A percentile compares a stretch with the other conserved stretches of the same genome.
Evolutionary conservation across 1,284 basidiomycete species (phyloP).

Genomic region (Phellopilus nigrolimitatus): DNA sequence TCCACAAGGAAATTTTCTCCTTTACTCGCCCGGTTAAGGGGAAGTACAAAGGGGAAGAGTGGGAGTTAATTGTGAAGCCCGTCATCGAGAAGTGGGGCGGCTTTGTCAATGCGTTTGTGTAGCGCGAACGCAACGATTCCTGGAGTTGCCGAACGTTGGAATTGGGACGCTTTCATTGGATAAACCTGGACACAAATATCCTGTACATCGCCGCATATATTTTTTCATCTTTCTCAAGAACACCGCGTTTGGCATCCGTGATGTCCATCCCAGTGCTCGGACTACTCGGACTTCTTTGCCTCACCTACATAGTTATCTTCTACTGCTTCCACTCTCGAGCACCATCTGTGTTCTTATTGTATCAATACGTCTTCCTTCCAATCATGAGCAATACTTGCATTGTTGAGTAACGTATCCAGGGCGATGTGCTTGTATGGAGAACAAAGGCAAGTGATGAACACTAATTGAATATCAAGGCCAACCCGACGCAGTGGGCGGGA

Average conservation of each 20-base stretch:
- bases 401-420: too few species aligned
- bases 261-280: not conserved
- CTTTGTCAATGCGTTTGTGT: slow-evolving; percentile 40
- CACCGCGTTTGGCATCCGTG: not conserved
- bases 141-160: too few species aligned
- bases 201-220: not conserved
- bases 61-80: slow-evolving; percentile 66
- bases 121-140: not conserved
- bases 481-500: too few species aligned
- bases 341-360: too few species aligned
- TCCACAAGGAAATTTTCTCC: slow-evolving; percentile 74
- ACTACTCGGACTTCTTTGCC: not conserved
- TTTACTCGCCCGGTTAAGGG: slow-evolving; percentile 52
- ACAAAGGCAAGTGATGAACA: too few species aligned
- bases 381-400: too few species aligned
- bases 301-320: not conserved
- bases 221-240: not conserved
- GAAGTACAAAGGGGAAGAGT: slow-evolving; percentile 56
- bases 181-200: too few species aligned
- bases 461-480: too few species aligned
- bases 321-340: not conserved
- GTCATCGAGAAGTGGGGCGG: slow-evolving; percentile 71
- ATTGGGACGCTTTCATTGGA: too few species aligned
- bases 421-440: too few species aligned
- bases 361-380: too few species aligned